Conservation (phyloP, 129 eudicot species). For the Lactuca saligna region DNA sequence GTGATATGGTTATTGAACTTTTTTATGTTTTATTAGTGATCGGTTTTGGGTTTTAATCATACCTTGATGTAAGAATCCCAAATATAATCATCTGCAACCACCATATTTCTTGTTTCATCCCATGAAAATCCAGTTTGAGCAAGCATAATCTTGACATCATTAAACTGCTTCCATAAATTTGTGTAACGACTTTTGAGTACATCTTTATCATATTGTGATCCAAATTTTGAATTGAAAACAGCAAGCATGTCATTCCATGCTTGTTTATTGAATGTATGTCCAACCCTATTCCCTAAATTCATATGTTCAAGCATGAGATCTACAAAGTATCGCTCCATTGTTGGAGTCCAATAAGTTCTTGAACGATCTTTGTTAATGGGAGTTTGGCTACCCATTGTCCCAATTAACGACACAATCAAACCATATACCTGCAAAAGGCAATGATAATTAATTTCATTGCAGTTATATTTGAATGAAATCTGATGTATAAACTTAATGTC, state of each 20-base stretch:
- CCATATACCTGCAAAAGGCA: slow-evolving; percentile 20
- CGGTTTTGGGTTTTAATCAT: not conserved
- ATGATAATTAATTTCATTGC: not conserved
- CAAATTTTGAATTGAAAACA: slow-evolving; percentile 52
- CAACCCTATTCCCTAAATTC: slow-evolving; percentile 59
- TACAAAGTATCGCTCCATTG: slow-evolving; percentile 57
- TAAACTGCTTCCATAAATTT: slow-evolving; percentile 58
- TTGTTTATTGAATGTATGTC: slow-evolving; percentile 63
- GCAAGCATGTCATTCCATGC: slow-evolving; percentile 69
- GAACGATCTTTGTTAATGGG: slow-evolving; percentile 45
- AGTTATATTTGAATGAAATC: too few relatives aligned
- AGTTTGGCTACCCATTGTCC: slow-evolving; percentile 44
- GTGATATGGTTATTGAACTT: not conserved
- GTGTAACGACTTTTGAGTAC: slow-evolving; percentile 60
- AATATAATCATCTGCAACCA: slow-evolving; percentile 55
- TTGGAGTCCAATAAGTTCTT: slow-evolving; percentile 60
- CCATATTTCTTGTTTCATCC: slow-evolving; percentile 51
- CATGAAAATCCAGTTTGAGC: slow-evolving; percentile 56
- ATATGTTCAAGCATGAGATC: slow-evolving; percentile 67
- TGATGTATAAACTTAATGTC: too few relatives aligned
- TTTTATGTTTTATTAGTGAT: not conserved
- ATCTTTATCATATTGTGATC: slow-evolving; percentile 61
- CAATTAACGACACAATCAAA: slow-evolving; percentile 14
- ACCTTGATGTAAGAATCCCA: slow-evolving; percentile 66
- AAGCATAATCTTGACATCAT: slow-evolving; percentile 47